Percentiles rank a stretch among this genome's conserved stretches.
These are phyloP conservation scores for Roridomyces roridus DNA, from an alignment of 768 basidiomycete species.

Conservation along the genomic window DNA sequence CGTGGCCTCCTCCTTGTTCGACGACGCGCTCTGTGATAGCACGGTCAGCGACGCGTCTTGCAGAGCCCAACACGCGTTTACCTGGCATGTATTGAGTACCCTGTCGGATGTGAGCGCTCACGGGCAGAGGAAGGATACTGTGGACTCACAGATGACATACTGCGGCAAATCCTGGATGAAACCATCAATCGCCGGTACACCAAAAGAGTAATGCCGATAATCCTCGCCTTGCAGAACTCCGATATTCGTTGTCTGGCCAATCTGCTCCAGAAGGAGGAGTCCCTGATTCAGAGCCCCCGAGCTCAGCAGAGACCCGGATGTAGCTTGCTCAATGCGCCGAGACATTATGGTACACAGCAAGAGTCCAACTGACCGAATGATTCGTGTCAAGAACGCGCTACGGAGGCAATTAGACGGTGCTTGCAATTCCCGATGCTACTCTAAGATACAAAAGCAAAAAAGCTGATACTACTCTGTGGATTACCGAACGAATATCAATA, in stretches of 20 bases:
- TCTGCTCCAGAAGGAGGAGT: constrained; percentile 10
- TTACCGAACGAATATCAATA: constrained; percentile 23
- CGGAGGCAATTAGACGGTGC: constrained; percentile 19
- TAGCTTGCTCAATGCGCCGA: constrained; percentile 11
- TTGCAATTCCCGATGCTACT: constrained; percentile 20
- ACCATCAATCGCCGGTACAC: background rate
- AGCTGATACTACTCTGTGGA: constrained; percentile 13
- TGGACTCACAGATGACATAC: constrained; percentile 15
- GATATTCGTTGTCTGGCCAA: constrained; percentile 16
- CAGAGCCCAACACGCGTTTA: background rate
- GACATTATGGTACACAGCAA: constrained; percentile 6
- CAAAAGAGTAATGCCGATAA: too few relatives aligned
- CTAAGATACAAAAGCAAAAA: constrained; percentile 24
- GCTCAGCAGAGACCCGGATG: constrained; percentile 6
- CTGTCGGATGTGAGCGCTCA: constrained; percentile 7
- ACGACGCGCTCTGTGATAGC: constrained; percentile 19
- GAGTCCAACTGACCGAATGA: background rate
- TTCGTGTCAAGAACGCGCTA: background rate
- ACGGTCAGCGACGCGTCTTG: background rate
- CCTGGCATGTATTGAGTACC: constrained; percentile 24
- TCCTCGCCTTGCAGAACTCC: constrained; percentile 22
- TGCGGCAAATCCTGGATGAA: constrained; percentile 20
- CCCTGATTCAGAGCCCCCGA: constrained; percentile 18
- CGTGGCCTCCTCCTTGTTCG: constrained; percentile 19
- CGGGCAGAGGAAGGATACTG: background rate